A percentile compares a stretch with the other conserved stretches of the same genome.
Evolutionary conservation across 2,329 filamentous ascomycete genomes (phyloP).

Genomic region (Gaeumannomyces sp.): DNA sequence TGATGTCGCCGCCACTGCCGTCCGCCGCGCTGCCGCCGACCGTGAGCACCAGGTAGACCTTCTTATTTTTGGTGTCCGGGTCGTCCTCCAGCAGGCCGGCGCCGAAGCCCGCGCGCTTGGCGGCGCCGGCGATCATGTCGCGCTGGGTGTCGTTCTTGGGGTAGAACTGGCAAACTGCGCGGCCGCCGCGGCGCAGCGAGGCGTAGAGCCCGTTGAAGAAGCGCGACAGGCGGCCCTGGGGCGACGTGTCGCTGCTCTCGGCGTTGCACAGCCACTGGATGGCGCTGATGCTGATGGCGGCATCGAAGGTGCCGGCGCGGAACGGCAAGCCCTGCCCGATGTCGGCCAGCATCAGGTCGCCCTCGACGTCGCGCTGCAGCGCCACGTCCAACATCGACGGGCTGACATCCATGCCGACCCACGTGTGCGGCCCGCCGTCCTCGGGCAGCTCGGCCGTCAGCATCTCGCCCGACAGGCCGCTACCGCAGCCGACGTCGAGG

Average conservation of each 20-base stretch:
- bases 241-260: conserved; percentile 77
- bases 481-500: conserved; percentile 95
- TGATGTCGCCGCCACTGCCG: conserved; percentile 69
- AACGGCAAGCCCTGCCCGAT: conserved; percentile 96
- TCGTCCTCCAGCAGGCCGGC: conserved; percentile 94
- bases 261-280: conserved; percentile 99
- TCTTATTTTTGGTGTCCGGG: conserved; percentile 90
- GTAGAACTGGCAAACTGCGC: conserved; percentile 96
- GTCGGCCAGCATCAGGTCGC: conserved; percentile 88
- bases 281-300: conserved; percentile 87
- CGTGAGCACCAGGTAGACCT: conserved; percentile 91
- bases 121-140: conserved; percentile 84
- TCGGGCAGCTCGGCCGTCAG: conserved; percentile 53
- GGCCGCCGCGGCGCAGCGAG: conserved; percentile 71
- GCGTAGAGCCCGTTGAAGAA: conserved; percentile 95
- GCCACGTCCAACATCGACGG: conserved; percentile 96
- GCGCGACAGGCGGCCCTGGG: conserved; percentile 67
- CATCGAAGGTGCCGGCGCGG: conserved; percentile 85
- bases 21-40: conserved; percentile 59
- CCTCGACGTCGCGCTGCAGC: conserved; percentile 83
- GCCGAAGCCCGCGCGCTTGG: conserved; percentile 89
- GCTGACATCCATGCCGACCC: conserved; percentile 96
- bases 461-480: conserved; percentile 89
- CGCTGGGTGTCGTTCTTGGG: conserved; percentile 91
- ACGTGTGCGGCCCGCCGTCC: conserved; percentile 80